Evolutionary conservation across 495 filamentous ascomycete genomes (phyloP), one percentile per base, ranked within the genome.

Genomic region (Hyaloscypha finlandica): DNA sequence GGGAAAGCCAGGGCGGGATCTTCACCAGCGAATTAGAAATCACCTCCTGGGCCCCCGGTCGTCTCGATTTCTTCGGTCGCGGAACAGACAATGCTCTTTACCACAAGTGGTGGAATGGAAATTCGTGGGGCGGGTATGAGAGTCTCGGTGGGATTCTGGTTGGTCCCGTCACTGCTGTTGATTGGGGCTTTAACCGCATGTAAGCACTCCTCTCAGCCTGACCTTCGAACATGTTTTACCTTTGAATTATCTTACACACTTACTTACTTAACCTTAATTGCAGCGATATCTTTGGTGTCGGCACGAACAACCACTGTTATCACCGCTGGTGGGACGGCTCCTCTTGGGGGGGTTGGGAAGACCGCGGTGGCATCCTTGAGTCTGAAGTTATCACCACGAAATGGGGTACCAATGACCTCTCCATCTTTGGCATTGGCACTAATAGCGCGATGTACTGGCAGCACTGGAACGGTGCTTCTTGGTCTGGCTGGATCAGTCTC

Each of bases 1-100:
- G 71, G 67, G 75, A 77, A 29, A 20, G 22, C 37, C 76, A 75
- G 12, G 73, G 74, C 4, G 71, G 70, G 9, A 33, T 25, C 4
- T 60, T 78, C 4, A 68, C 57, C 30, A 66, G 55, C 12, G 48
- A 59, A 22, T 71, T 74, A 8, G 65, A 61, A 3, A 63, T 72
- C 8, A 68, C 72, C 2, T 73, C 74, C 19, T 78, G 77, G 76
- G 70, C 65, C 11, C 55, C 76, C 3, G 68, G 71, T 53, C 68
- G 71, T n/a, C 63, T 70, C 2, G 69, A 74, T 60, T 45, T 70
- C 53, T 77, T 75, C 56, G 71, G 61, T 31, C 55, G 68, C 22
- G 71, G 70, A 1, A 63, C 56, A 3, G 61, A 75, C 52, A 53
- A 42, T 48, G 69, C 67, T 29, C 45, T 61, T n/a, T 70, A 59